Conservation (phyloP, 2,329 filamentous ascomycete genomes). For the Fusarium equiseti region DNA sequence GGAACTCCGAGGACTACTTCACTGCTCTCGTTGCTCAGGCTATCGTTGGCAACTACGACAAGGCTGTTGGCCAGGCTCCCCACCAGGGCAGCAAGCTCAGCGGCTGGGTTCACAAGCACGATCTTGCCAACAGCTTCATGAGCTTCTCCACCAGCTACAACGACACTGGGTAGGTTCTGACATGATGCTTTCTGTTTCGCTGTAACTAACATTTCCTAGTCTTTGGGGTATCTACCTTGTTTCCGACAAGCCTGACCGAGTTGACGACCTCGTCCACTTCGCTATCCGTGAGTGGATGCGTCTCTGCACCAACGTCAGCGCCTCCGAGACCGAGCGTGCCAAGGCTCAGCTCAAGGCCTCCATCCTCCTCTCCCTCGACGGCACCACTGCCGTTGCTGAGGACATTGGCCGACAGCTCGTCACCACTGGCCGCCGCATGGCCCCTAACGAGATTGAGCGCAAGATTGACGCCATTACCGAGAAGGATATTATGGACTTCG, state of each 20-base stretch:
- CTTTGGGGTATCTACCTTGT: constrained; percentile 99
- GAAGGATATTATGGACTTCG: constrained; percentile 98
- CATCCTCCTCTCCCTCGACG: constrained; percentile 95
- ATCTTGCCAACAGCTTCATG: constrained; percentile 99
- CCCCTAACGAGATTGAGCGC: constrained; percentile 93
- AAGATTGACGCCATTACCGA: constrained; percentile 89
- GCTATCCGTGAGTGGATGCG: constrained; percentile 98
- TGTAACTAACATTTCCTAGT: constrained; percentile 63
- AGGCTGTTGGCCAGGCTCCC: constrained; percentile 95
- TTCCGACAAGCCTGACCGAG: constrained; percentile 84
- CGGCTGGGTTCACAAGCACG: constrained; percentile 91
- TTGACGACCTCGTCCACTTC: constrained; percentile 98
- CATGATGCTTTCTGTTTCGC: no score
- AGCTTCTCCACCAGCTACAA: constrained; percentile 99
- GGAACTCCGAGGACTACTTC: constrained; percentile 99
- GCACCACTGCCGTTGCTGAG: constrained; percentile 96
- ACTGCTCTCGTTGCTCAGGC: constrained; percentile 97
- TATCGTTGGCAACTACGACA: constrained; percentile 99
- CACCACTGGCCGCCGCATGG: constrained; percentile 93
- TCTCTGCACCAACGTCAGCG: constrained; percentile 86
- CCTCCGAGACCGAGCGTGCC: constrained; percentile 95
- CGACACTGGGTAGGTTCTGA: constrained; percentile 85
- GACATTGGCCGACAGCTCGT: constrained; percentile 99
- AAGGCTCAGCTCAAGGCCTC: constrained; percentile 99
- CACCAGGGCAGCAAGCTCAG: constrained; percentile 99